These are phyloP conservation scores for Rhodotorula sp. DNA, from an alignment of 1,284 basidiomycete species.

Conservation along the genomic window DNA sequence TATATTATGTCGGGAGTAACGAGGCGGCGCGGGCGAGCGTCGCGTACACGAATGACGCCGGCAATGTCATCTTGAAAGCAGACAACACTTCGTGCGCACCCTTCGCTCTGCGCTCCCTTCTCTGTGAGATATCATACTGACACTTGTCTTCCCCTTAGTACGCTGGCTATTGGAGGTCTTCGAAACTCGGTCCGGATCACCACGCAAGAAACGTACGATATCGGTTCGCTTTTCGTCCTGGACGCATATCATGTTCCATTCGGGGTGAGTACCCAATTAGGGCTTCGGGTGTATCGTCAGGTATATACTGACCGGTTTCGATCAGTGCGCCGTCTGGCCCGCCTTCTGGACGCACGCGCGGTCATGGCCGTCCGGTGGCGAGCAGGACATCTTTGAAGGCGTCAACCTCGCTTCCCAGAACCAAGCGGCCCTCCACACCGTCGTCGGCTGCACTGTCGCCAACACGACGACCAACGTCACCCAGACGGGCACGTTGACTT, in stretches of 20 bases:
- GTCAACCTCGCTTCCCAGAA: slow-evolving; percentile 71
- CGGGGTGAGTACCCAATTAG: neutral
- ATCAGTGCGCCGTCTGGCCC: slow-evolving; percentile 15
- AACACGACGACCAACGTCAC: slow-evolving; percentile 4
- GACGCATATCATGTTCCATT: slow-evolving; percentile 31
- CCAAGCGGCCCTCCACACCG: slow-evolving; percentile 51
- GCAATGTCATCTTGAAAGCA: slow-evolving; percentile 31
- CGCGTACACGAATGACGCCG: slow-evolving; percentile 21
- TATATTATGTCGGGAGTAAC: slow-evolving; percentile 21
- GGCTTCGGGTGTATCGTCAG: neutral
- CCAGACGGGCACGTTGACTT: slow-evolving; percentile 38
- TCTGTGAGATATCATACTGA: no score
- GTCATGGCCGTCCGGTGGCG: slow-evolving; percentile 53
- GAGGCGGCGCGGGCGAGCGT: neutral
- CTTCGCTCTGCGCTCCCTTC: no score
- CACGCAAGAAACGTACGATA: slow-evolving; percentile 15
- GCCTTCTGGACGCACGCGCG: slow-evolving; percentile 22
- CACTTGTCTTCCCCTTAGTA: neutral
- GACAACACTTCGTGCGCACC: slow-evolving; percentile 24
- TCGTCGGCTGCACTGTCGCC: slow-evolving; percentile 32
- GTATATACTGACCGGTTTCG: rapidly evolving
- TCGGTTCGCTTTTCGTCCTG: slow-evolving; percentile 28
- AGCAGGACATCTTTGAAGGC: slow-evolving; percentile 83
- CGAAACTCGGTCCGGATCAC: slow-evolving; percentile 34
- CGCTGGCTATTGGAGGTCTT: neutral